Evolutionary conservation across 257 asterid genomes (phyloP).

Genomic region (Verbena officinalis): DNA sequence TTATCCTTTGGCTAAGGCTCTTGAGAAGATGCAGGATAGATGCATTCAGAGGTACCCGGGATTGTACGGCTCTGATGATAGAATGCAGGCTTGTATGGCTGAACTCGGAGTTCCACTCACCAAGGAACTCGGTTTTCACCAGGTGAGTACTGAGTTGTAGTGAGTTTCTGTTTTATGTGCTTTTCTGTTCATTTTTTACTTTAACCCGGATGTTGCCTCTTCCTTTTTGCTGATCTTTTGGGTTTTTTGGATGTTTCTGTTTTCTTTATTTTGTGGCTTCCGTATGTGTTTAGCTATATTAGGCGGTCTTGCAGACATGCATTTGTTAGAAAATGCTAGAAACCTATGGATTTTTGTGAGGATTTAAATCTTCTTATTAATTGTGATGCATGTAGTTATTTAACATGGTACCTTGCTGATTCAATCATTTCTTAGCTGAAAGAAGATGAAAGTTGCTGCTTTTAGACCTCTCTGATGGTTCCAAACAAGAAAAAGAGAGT

Average conservation of each 20-base stretch:
- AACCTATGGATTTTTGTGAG: slow-evolving; percentile 3
- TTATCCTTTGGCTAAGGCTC: slow-evolving; percentile 63
- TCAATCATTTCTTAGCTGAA: slow-evolving; percentile 12
- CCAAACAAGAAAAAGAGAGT: too few species aligned
- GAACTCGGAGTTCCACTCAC: slow-evolving; percentile 82
- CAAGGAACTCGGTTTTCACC: slow-evolving; percentile 76
- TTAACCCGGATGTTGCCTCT: not conserved
- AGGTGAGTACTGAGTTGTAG: slow-evolving; percentile 38
- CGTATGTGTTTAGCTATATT: slow-evolving; percentile 8
- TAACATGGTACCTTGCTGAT: slow-evolving; percentile 22
- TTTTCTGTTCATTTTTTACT: not conserved
- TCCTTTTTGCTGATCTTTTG: not conserved
- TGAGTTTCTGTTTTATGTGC: not conserved
- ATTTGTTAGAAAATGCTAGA: slow-evolving; percentile 19
- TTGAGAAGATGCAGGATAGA: slow-evolving; percentile 64
- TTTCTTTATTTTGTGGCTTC: not conserved
- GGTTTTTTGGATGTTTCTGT: not conserved
- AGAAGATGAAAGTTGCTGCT: not conserved
- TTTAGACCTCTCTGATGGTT: too few species aligned
- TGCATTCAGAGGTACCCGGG: slow-evolving; percentile 73
- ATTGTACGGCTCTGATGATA: slow-evolving; percentile 68
- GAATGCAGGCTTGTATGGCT: slow-evolving; percentile 84
- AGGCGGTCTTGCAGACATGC: slow-evolving; percentile 26
- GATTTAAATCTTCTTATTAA: not conserved
- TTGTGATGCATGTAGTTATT: slow-evolving; percentile 5